Percentiles rank a stretch among this genome's conserved stretches.
Evolutionary conservation across 495 filamentous ascomycete species (phyloP).

Genomic region (Thozetella sp.): DNA sequence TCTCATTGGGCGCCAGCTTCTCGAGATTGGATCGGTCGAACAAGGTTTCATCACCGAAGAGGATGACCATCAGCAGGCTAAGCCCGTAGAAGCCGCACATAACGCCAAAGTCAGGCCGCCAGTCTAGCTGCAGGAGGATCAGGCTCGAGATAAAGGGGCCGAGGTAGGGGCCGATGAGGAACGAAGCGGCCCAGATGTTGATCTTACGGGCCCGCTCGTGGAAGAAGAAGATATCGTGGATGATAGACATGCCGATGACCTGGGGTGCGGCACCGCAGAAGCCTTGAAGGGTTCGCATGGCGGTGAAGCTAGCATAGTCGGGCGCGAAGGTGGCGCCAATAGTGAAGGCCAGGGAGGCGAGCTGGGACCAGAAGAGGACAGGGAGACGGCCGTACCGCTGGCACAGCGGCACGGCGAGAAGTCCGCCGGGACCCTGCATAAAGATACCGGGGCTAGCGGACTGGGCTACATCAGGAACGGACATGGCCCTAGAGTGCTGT

Average conservation of each 20-base stretch:
- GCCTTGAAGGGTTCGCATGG: slow-evolving; percentile 54
- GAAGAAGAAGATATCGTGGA: slow-evolving; percentile 61
- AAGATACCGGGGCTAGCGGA: slow-evolving; percentile 53
- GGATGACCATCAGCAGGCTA: slow-evolving; percentile 39
- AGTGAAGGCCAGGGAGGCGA: slow-evolving; percentile 47
- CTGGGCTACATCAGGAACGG: slow-evolving; percentile 36
- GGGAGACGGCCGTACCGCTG: slow-evolving; percentile 53
- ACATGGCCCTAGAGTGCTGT: slow-evolving; percentile 25
- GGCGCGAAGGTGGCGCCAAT: slow-evolving; percentile 47
- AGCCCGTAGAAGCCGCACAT: slow-evolving; percentile 46
- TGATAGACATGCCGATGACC: slow-evolving; percentile 64
- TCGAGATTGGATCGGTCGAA: slow-evolving; percentile 27
- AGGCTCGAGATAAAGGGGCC: slow-evolving; percentile 60
- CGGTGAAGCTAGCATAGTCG: slow-evolving; percentile 46
- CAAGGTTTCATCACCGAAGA: slow-evolving; percentile 51
- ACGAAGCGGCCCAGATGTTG: slow-evolving; percentile 61
- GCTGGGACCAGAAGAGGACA: slow-evolving; percentile 53
- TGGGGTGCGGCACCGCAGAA: slow-evolving; percentile 35
- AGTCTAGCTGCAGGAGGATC: slow-evolving; percentile 29
- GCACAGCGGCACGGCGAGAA: slow-evolving; percentile 52
- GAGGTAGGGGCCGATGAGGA: slow-evolving; percentile 56
- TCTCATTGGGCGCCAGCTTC: slow-evolving; percentile 2
- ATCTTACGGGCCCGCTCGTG: slow-evolving; percentile 60
- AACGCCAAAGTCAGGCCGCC: slow-evolving; percentile 47
- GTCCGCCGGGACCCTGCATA: slow-evolving; percentile 53